These are phyloP conservation scores for Leishmania aethiopica DNA, from an alignment of 208 protist species.

Conservation along the genomic window DNA sequence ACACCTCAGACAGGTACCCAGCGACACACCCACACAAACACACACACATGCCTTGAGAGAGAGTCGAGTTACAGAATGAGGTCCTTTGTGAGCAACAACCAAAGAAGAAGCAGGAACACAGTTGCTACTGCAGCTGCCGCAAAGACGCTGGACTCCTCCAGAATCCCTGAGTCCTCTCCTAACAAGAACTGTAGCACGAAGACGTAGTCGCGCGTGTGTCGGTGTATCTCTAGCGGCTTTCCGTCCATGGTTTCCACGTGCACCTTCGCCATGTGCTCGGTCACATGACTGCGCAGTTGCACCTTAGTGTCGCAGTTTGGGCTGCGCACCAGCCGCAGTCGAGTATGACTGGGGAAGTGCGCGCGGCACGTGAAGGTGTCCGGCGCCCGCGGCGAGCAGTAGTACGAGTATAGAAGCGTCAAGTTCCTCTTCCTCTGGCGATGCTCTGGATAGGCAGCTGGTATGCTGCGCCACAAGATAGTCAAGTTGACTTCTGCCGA, in stretches of 20 bases:
- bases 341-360: slow-evolving; percentile 26
- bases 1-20: not conserved
- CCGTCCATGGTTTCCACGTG: slow-evolving; percentile 31
- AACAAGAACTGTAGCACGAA: slow-evolving; percentile 60
- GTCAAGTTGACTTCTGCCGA: slow-evolving; percentile 20
- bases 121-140: slow-evolving; percentile 33
- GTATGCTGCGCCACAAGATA: slow-evolving; percentile 40
- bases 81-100: slow-evolving; percentile 76
- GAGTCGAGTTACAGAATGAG: slow-evolving; percentile 34
- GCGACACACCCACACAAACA: not conserved
- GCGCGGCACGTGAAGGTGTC: slow-evolving; percentile 47
- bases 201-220: slow-evolving; percentile 34
- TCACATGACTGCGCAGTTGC: slow-evolving; percentile 29
- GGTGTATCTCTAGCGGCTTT: slow-evolving; percentile 18
- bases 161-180: slow-evolving; percentile 21
- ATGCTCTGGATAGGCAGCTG: not conserved
- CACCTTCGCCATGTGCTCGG: slow-evolving; percentile 26
- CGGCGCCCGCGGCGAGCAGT: slow-evolving; percentile 57
- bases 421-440: slow-evolving; percentile 6
- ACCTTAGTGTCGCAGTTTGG: slow-evolving; percentile 44
- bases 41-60: not conserved
- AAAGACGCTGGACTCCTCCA: slow-evolving; percentile 36
- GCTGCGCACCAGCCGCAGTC: slow-evolving; percentile 40
- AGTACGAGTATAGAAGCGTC: slow-evolving; percentile 56
- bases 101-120: slow-evolving; percentile 44